Evolutionary conservation across 164 flowering plant species (phyloP).

Genomic region (Saururus chinensis): DNA sequence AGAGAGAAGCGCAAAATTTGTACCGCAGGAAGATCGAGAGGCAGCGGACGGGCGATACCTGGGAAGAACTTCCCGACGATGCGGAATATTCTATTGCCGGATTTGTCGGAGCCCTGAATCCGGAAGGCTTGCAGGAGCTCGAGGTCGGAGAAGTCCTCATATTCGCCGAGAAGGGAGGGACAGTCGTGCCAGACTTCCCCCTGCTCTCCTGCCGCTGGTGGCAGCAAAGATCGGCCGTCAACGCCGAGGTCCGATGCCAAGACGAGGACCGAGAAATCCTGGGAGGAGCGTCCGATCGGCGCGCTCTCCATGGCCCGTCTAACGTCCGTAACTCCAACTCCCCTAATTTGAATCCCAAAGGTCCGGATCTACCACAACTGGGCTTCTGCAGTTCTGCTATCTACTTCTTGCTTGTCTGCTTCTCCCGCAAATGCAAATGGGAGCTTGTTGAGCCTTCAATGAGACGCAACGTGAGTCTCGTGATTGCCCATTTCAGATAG

Average conservation of each 20-base stretch:
- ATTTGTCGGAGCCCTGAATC: conserved; percentile 54
- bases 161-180: conserved; percentile 26
- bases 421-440: too few relatives aligned
- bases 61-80: conserved; percentile 88
- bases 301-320: conserved; percentile 3
- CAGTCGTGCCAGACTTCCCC: conserved; percentile 77
- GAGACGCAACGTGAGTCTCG: too few relatives aligned
- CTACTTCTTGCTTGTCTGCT: too few relatives aligned
- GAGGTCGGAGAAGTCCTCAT: conserved; percentile 77
- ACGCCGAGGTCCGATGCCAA: conserved; percentile 78
- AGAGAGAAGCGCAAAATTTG: too few relatives aligned
- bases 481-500: too few relatives aligned
- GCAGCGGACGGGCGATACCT: conserved; percentile 23
- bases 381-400: too few relatives aligned
- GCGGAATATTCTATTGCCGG: conserved; percentile 66
- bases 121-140: conserved; percentile 51
- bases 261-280: conserved; percentile 69
- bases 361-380: too few relatives aligned
- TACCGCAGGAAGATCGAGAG: background rate
- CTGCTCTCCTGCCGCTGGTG: conserved; percentile 26
- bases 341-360: too few relatives aligned
- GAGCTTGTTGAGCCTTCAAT: too few relatives aligned
- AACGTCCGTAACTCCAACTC: too few relatives aligned
- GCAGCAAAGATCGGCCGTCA: conserved; percentile 62
- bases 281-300: conserved; percentile 28